Base-by-base conservation (phyloP, 495 filamentous ascomycete species). In the Podospora anserina region DNA sequence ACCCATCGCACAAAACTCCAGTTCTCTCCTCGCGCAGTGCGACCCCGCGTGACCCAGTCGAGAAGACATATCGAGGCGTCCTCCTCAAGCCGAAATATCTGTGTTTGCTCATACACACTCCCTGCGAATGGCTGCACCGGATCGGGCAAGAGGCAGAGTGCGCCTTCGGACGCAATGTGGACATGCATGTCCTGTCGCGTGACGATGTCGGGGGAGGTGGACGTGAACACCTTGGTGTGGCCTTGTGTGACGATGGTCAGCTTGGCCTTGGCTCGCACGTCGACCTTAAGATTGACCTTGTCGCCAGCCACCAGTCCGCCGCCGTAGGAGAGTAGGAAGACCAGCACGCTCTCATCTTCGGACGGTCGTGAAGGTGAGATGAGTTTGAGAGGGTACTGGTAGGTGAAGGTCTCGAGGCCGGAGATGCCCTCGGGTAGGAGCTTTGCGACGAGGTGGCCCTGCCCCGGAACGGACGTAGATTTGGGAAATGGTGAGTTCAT, bases 351-450 rank as follows among this genome's bases (percentile, higher is more conserved):
- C 78, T 78, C 81, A 53, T 84, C 83, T 4, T 84, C 81, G n/a
- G 78, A 74, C 0, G 81, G 77, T 7, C 81, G 78, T 32, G 83
- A 80, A 9, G 89, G 86, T 5, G 93, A 88, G 74, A 99, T 89
- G 44, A 99, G 89, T 77, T 99, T 99, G 44, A 99, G 86, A 11
- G 95, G 95, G 75, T 97, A 99, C 77, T 95, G 91, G 79, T 94
- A 98, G 49, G 87, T 88, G 67, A 97, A 85, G 26, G 84, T 86
- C 61, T 88, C 87, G 20, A 97, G 86, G 19, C 89, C 86, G 0
- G 92, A 90, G 54, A 85, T 86, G 5, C 85, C 81, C 16, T 92
- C 89, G 19, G 93, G 91, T 13, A 91, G 86, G 9, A 93, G 82
- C 9, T 86, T 85, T 32, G 92, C 87, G 56, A 90, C 82, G 73